phyloP scores from a whole-genome alignment of 805 yeast genomes.

The Candida krabiensis region DNA sequence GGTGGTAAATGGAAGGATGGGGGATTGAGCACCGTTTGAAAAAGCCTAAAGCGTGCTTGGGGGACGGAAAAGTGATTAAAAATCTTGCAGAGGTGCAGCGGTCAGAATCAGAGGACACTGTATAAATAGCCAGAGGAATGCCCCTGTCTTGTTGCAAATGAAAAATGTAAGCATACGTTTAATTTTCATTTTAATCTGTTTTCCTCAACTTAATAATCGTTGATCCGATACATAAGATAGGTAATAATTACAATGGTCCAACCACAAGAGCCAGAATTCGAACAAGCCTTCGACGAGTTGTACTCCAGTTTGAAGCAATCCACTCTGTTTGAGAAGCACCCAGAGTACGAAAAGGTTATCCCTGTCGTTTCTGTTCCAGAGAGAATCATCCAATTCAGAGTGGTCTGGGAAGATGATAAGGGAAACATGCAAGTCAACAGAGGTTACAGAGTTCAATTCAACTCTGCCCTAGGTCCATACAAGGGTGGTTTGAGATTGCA shows the following conservation, averaged over 20 bases:
- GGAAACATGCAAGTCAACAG: constrained; percentile 91
- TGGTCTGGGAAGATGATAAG: constrained; percentile 94
- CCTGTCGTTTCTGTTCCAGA: constrained; percentile 94
- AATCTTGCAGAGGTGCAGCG: no score
- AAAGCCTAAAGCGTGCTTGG: background rate
- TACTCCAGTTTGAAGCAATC: constrained; percentile 87
- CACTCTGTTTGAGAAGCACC: constrained; percentile 82
- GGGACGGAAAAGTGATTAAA: constrained; percentile 1
- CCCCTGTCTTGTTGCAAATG: background rate
- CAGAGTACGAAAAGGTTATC: constrained; percentile 84
- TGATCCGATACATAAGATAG: background rate
- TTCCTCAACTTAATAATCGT: background rate
- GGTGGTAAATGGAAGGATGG: background rate
- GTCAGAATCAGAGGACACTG: background rate
- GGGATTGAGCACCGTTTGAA: background rate
- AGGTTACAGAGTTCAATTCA: constrained; percentile 98
- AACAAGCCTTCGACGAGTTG: constrained; percentile 96
- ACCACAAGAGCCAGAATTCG: constrained; percentile 96
- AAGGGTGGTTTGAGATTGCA: constrained; percentile 99
- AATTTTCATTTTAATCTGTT: constrained; percentile 2
- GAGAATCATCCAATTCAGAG: constrained; percentile 95
- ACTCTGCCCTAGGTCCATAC: constrained; percentile 98
- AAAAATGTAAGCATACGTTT: constrained; percentile 1
- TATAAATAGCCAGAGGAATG: constrained; percentile 1
- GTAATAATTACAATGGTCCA: constrained; percentile 54